Evolutionary conservation across 129 eudicot genomes (phyloP), one percentile per base, ranked within the genome.

Genomic region (Artemisia annua): DNA sequence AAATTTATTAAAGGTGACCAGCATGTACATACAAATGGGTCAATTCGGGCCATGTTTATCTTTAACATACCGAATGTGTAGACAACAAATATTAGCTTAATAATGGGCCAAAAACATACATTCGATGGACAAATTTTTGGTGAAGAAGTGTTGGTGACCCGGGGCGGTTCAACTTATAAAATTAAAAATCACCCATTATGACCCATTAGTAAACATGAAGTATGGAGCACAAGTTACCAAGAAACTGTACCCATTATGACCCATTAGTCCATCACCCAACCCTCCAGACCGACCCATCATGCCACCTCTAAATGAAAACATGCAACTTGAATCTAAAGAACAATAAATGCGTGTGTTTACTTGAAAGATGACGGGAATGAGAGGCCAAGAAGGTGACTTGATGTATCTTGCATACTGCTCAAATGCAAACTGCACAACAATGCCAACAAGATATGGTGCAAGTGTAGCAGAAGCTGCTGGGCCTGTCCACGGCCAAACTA

Each of bases 401-500:
- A 80, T 50, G 82, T 86, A 83, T 87, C 82, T 84, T 28, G 98
- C 89, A 81, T 94, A 94, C 85, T 88, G 98, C 87, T 94, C 98
- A 55, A 94, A 94, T 18, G 97, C 91, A 71, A 87, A 90, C 82
- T 94, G 98, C 26, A 94, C 98, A 52, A 94, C 84, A 17, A 94
- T 90, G 66, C 98, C 98, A 73, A 94, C 98, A 81, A 94, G 96
- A 77, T 94, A 94, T 0, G 98, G 98, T 43, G 98, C 98, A 39
- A 94, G 90, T 52, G 98, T 88, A 75, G 98, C 98, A 16, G 98
- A 94, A 79, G 98, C 98, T 56, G 98, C 98, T 52, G 98, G 98
- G 51, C 98, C 98, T 11, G 98, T 94, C 98, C 98, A 94, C 7
- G 98, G 98, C 98, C 98, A 94, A 53, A 94, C 98, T 66, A 87